Conservation (phyloP, 2,329 filamentous ascomycete species). For the Nemania serpens region DNA sequence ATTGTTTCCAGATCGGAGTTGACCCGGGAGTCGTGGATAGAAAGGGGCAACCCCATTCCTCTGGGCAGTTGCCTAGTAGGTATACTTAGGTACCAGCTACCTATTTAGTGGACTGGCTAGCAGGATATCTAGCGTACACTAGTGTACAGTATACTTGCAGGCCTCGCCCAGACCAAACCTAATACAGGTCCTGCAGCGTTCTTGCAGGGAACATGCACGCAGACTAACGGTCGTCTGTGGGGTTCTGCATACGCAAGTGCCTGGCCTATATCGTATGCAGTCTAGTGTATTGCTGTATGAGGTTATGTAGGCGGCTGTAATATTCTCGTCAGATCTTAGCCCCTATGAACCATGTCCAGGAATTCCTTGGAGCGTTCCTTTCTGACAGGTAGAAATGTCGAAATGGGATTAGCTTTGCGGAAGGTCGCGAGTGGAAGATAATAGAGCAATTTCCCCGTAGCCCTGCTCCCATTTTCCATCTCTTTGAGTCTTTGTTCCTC, state of each 20-base stretch:
- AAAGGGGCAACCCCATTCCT: no score
- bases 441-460: slow-evolving; percentile 21
- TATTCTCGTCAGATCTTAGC: background rate
- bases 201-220: background rate
- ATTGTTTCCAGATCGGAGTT: no score
- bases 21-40: no score
- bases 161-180: no score
- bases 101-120: no score
- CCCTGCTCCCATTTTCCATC: slow-evolving; percentile 4
- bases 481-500: slow-evolving; percentile 7
- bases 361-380: background rate
- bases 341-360: background rate
- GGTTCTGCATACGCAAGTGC: background rate
- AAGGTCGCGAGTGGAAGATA: slow-evolving; percentile 16
- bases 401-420: slow-evolving; percentile 20
- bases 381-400: background rate
- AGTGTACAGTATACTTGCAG: no score
- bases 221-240: slow-evolving; percentile 1
- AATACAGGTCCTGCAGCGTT: no score
- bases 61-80: no score
- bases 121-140: no score
- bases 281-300: background rate
- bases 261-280: background rate
- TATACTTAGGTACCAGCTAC: no score
- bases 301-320: background rate